A percentile compares a stretch with the other conserved stretches of the same genome.
phyloP scores from a whole-genome alignment of 495 filamentous ascomycete genomes.

The Hypoxylon trugodes region DNA sequence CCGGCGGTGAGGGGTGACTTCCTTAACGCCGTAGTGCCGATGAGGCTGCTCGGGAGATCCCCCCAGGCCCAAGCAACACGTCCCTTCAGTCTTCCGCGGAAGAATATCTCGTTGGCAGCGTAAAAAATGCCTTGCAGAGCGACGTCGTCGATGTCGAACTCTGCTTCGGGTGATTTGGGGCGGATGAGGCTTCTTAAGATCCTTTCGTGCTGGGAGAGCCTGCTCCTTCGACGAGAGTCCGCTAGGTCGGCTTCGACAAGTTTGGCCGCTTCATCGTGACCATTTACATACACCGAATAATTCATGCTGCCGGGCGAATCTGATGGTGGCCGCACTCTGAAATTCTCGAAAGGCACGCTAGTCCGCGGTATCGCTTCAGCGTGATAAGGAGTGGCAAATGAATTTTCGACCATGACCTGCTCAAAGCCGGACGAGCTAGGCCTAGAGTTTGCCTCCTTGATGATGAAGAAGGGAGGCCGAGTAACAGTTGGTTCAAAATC shows the following conservation, averaged over 20 bases:
- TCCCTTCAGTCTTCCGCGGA: constrained; percentile 56
- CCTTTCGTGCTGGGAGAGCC: constrained; percentile 58
- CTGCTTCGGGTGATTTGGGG: constrained; percentile 47
- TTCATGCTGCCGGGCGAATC: constrained; percentile 23
- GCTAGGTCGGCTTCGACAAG: constrained; percentile 53
- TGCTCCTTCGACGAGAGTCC: constrained; percentile 50
- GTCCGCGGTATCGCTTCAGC: constrained; percentile 1
- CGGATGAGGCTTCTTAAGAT: constrained; percentile 59
- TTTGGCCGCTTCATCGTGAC: constrained; percentile 50
- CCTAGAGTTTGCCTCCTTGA: constrained; percentile 35
- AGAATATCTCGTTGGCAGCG: constrained; percentile 63
- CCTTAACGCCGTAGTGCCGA: constrained; percentile 64
- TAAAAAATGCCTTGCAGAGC: constrained; percentile 60
- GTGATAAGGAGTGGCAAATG: constrained; percentile 13
- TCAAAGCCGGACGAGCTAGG: constrained; percentile 9
- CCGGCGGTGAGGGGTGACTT: constrained; percentile 48
- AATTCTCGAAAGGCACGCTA: constrained; percentile 22
- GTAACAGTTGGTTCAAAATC: constrained; percentile 29
- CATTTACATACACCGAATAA: constrained; percentile 9
- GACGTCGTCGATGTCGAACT: constrained; percentile 58
- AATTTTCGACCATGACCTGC: constrained; percentile 15
- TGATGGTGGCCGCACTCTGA: constrained; percentile 21
- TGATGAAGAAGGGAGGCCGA: constrained; percentile 42
- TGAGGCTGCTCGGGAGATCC: constrained; percentile 49
- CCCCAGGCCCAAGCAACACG: constrained; percentile 64